Conservation (phyloP, 208 protist genomes). For the Spongospora subterranea region DNA sequence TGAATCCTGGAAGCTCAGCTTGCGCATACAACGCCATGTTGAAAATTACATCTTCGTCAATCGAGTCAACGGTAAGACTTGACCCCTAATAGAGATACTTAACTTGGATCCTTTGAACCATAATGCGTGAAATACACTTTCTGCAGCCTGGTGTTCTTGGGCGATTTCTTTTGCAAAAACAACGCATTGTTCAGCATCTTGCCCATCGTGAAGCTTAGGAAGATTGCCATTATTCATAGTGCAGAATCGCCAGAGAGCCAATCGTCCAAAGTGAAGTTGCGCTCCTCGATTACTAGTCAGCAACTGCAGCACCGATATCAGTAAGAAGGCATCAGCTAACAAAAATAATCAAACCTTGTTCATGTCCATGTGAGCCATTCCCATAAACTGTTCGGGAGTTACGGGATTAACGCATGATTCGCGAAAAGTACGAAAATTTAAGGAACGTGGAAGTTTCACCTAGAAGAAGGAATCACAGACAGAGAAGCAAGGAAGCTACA, state of each 20-base stretch:
- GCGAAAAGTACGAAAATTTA: background rate
- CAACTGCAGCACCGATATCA: background rate
- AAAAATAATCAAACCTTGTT: conserved; percentile 1
- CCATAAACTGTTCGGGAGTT: conserved; percentile 43
- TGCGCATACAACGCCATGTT: conserved; percentile 13
- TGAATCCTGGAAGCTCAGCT: conserved; percentile 64
- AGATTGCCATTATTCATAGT: background rate
- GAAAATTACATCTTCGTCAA: conserved; percentile 46
- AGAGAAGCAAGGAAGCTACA: background rate
- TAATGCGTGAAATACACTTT: background rate
- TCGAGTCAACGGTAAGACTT: background rate
- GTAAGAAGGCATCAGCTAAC: background rate
- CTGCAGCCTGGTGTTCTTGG: background rate
- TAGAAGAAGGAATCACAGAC: background rate
- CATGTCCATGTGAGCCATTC: conserved; percentile 33
- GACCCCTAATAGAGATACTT: conserved; percentile 1
- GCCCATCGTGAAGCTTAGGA: background rate
- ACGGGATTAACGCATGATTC: conserved; percentile 42
- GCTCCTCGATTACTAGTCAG: conserved; percentile 36
- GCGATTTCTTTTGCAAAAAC: background rate
- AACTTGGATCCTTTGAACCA: background rate
- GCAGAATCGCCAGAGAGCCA: conserved; percentile 31
- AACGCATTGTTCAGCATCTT: conserved; percentile 4
- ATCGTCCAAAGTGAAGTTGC: conserved; percentile 18
- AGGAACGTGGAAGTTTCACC: background rate